Conservation (phyloP, 352 stramenopile genomes). For the Phytophthora pluvialis region DNA sequence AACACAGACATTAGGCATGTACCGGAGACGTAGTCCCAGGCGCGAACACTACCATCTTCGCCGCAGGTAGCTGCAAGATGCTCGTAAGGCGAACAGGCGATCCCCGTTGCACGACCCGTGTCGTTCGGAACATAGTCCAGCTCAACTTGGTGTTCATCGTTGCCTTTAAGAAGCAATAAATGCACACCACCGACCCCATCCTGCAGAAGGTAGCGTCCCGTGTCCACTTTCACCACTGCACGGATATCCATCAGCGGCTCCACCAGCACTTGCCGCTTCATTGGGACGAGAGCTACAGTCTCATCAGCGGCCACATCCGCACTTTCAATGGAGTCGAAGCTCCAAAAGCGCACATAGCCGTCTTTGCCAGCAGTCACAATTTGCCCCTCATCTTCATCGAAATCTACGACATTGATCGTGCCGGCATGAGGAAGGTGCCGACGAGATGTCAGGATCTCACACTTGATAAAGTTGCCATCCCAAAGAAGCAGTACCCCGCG, state of each 20-base stretch:
- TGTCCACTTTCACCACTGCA: slow-evolving; percentile 55
- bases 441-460: slow-evolving; percentile 77
- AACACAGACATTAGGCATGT: slow-evolving; percentile 44
- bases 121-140: slow-evolving; percentile 69
- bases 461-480: slow-evolving; percentile 97
- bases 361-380: slow-evolving; percentile 84
- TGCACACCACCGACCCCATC: slow-evolving; percentile 63
- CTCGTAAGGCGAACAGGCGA: slow-evolving; percentile 87
- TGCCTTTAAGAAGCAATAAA: slow-evolving; percentile 46
- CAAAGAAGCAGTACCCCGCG: slow-evolving; percentile 91
- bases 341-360: slow-evolving; percentile 92
- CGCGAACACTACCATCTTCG: slow-evolving; percentile 84
- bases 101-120: slow-evolving; percentile 68
- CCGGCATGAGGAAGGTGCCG: slow-evolving; percentile 74
- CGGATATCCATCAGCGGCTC: slow-evolving; percentile 70
- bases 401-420: slow-evolving; percentile 77
- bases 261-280: slow-evolving; percentile 67
- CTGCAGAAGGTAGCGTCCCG: slow-evolving; percentile 65
- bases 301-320: slow-evolving; percentile 88
- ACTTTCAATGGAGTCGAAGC: slow-evolving; percentile 82
- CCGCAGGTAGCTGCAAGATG: slow-evolving; percentile 86
- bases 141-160: slow-evolving; percentile 48
- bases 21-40: slow-evolving; percentile 89
- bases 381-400: slow-evolving; percentile 47
- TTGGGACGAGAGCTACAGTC: slow-evolving; percentile 71